phyloP scores from a whole-genome alignment of 805 yeast species.

The Naumovozyma castellii region DNA sequence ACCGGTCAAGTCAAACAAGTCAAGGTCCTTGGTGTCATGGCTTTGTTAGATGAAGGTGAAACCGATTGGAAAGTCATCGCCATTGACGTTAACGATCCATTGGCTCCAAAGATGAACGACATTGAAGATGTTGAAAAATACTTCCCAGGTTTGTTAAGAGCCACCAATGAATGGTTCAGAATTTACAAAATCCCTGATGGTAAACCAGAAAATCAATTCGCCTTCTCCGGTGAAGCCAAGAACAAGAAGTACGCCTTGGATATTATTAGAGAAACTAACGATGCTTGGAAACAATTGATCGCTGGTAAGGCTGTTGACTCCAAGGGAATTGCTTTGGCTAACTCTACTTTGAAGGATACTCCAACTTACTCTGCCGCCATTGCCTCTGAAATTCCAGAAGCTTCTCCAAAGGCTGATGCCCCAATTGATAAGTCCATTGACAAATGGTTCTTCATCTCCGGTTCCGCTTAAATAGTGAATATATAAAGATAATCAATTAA shows the following conservation, averaged over 20 bases:
- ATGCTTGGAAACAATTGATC: constrained; percentile 74
- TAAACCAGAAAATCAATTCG: constrained; percentile 91
- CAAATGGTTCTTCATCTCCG: constrained; percentile 97
- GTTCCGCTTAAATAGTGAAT: constrained; percentile 39
- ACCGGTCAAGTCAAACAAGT: constrained; percentile 78
- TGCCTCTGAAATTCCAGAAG: constrained; percentile 53
- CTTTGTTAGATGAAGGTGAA: constrained; percentile 87
- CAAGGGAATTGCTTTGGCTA: constrained; percentile 65
- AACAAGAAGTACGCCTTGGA: constrained; percentile 79
- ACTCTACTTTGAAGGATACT: constrained; percentile 57
- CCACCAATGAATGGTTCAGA: constrained; percentile 97
- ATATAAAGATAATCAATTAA: too few relatives aligned
- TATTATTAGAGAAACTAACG: constrained; percentile 70
- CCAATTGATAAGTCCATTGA: constrained; percentile 94
- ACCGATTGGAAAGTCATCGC: constrained; percentile 89
- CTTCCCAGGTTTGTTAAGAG: constrained; percentile 86
- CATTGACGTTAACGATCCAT: constrained; percentile 78
- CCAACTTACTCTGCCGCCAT: constrained; percentile 43
- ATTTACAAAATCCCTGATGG: constrained; percentile 98
- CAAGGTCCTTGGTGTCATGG: constrained; percentile 89
- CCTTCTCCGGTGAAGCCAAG: constrained; percentile 91
- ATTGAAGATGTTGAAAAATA: constrained; percentile 83
- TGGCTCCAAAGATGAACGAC: constrained; percentile 78
- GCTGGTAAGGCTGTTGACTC: constrained; percentile 49
- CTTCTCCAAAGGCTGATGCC: constrained; percentile 67